phyloP scores from a whole-genome alignment of 495 filamentous ascomycete genomes.

The Aspergillus campestris region DNA sequence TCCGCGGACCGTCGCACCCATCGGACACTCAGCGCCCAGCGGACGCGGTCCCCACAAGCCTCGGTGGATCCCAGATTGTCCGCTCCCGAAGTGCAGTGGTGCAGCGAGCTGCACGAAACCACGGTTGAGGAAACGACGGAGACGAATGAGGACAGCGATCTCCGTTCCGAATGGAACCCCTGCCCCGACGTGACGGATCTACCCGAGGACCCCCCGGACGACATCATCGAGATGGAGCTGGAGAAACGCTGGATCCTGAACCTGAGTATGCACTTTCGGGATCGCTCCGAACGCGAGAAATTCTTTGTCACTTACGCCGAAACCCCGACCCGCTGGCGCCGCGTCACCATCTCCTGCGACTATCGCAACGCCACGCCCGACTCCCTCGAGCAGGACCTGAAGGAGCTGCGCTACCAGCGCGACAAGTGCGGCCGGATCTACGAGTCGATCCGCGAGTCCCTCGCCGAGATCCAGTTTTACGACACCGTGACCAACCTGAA shows the following conservation, averaged over 20 bases:
- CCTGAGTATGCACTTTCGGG: constrained; percentile 96
- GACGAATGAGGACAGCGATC: constrained; percentile 19
- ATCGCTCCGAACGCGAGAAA: constrained; percentile 90
- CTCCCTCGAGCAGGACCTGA: constrained; percentile 79
- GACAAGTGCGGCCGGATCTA: constrained; percentile 95
- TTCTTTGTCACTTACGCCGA: constrained; percentile 96
- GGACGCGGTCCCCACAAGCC: constrained; percentile 36
- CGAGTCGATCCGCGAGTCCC: constrained; percentile 87
- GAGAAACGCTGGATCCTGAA: constrained; percentile 93
- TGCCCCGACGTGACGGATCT: constrained; percentile 19
- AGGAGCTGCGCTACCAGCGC: constrained; percentile 69
- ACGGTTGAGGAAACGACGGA: constrained; percentile 25
- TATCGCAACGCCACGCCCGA: constrained; percentile 74
- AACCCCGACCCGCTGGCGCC: constrained; percentile 66
- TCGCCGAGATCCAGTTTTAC: constrained; percentile 89
- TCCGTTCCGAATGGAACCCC: constrained; percentile 21
- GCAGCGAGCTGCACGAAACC: constrained; percentile 27
- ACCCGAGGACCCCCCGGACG: constrained; percentile 31
- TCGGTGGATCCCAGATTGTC: constrained; percentile 36
- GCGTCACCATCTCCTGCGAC: constrained; percentile 89
- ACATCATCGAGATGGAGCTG: constrained; percentile 67
- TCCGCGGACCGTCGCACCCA: constrained; percentile 57
- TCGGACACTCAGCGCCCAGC: constrained; percentile 38
- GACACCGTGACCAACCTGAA: constrained; percentile 94
- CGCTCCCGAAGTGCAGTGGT: constrained; percentile 41